Evolutionary conservation across 768 basidiomycete genomes (phyloP).

Genomic region (Dacryopinax primogenitus): DNA sequence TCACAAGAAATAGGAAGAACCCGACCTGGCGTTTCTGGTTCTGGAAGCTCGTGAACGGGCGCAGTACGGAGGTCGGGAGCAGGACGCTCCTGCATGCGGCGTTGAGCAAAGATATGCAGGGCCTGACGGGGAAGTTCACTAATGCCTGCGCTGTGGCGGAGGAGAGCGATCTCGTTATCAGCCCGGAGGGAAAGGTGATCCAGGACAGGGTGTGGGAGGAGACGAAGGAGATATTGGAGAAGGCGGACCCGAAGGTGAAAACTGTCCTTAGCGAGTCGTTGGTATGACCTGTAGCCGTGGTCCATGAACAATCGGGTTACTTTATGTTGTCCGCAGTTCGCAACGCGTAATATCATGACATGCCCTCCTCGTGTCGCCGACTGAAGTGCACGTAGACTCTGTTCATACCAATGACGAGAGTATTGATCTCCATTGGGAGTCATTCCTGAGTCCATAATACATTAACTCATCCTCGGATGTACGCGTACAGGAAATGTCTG

Average conservation of each 20-base stretch:
- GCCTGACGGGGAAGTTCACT: conserved; percentile 6
- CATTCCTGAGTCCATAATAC: too few relatives aligned
- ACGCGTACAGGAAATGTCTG: too few relatives aligned
- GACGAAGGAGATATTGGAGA: conserved; percentile 8
- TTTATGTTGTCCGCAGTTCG: background rate
- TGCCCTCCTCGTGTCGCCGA: too few relatives aligned
- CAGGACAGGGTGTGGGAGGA: conserved; percentile 5
- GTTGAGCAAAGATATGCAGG: conserved; percentile 3
- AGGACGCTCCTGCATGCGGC: conserved; percentile 11
- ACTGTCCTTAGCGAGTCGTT: background rate
- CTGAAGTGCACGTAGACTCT: too few relatives aligned
- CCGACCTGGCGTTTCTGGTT: background rate
- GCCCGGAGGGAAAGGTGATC: background rate
- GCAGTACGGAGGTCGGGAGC: conserved; percentile 11
- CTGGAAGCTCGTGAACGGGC: background rate
- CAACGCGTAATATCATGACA: too few relatives aligned
- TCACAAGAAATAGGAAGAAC: conserved; percentile 5
- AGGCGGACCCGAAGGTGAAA: conserved; percentile 3
- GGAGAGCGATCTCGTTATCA: conserved; percentile 10
- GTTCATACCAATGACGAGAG: too few relatives aligned
- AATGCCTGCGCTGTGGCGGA: conserved; percentile 10
- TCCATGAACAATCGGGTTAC: background rate
- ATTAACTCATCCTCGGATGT: too few relatives aligned
- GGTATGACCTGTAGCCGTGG: too few relatives aligned
- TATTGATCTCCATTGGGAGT: too few relatives aligned